Evolutionary conservation across 768 basidiomycete genomes (phyloP).

Genomic region (Pleurotus giganteus): DNA sequence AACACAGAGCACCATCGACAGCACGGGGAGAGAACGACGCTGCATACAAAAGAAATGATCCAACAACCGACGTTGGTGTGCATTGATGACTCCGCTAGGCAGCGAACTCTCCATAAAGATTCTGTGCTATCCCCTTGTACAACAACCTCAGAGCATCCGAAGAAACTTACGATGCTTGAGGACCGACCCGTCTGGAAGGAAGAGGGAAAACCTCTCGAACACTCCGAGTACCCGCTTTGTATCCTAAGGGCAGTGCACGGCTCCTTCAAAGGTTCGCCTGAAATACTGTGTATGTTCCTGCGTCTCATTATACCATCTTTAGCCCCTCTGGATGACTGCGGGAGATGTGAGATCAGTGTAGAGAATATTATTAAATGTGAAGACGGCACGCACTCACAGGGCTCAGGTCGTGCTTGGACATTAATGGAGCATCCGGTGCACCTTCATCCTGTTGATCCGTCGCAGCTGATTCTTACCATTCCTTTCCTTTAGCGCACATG

Average conservation of each 20-base stretch:
- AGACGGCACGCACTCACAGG: background rate
- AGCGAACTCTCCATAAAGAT: no score
- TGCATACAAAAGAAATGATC: no score
- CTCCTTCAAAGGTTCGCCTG: background rate
- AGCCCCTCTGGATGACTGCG: constrained; percentile 11
- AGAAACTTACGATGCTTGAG: no score
- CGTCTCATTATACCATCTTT: background rate
- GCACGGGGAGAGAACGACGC: no score
- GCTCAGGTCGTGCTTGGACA: no score
- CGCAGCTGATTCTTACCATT: background rate
- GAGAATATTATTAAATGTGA: constrained; percentile 8
- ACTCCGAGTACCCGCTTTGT: background rate
- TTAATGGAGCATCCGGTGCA: background rate
- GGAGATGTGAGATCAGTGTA: constrained; percentile 1
- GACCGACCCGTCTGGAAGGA: no score
- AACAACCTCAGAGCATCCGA: no score
- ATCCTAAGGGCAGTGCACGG: background rate
- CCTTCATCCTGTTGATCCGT: no score
- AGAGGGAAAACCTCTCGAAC: background rate
- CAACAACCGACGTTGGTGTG: no score
- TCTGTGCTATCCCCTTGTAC: no score
- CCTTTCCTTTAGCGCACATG: constrained; percentile 27
- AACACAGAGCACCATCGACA: no score
- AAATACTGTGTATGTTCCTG: background rate
- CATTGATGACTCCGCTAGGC: no score